A percentile compares a stretch with the other conserved stretches of the same genome.
These are phyloP conservation scores for Posidonia oceanica DNA, from an alignment of 116 monocot genomes.

Conservation along the genomic window DNA sequence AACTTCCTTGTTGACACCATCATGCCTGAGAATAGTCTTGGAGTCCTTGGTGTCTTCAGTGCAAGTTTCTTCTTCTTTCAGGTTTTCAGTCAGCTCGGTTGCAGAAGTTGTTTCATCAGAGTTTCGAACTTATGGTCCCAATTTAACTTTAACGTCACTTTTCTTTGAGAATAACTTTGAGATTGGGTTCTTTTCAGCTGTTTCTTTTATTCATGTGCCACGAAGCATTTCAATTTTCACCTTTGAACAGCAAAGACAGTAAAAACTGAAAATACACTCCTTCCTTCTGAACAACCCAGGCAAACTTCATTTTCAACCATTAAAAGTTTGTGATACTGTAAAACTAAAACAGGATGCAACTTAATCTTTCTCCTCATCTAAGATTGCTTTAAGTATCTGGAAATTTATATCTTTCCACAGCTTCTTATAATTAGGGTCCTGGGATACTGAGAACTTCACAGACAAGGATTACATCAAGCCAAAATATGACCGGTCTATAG, in stretches of 20 bases:
- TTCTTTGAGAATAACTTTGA: conserved; percentile 18
- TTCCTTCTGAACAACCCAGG: too few species aligned
- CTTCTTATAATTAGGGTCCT: too few species aligned
- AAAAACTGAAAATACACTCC: neutral
- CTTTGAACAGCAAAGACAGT: neutral
- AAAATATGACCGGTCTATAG: too few species aligned
- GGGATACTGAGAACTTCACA: too few species aligned
- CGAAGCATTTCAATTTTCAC: neutral
- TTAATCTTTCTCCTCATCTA: too few species aligned
- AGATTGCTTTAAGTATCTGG: too few species aligned
- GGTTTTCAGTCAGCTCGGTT: neutral
- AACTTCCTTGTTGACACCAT: neutral
- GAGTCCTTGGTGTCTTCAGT: neutral
- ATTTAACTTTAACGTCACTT: neutral
- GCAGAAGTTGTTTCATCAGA: neutral
- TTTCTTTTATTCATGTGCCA: neutral
- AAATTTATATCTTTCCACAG: too few species aligned
- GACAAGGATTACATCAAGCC: too few species aligned
- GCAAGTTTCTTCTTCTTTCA: neutral
- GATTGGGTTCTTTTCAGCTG: conserved; percentile 7
- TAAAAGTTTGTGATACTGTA: too few species aligned
- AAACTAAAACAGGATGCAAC: too few species aligned
- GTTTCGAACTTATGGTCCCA: neutral
- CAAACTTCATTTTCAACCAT: too few species aligned
- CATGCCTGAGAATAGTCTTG: neutral